Conservation (phyloP, 1,284 basidiomycete genomes). For the Ganoderma multipileum region DNA sequence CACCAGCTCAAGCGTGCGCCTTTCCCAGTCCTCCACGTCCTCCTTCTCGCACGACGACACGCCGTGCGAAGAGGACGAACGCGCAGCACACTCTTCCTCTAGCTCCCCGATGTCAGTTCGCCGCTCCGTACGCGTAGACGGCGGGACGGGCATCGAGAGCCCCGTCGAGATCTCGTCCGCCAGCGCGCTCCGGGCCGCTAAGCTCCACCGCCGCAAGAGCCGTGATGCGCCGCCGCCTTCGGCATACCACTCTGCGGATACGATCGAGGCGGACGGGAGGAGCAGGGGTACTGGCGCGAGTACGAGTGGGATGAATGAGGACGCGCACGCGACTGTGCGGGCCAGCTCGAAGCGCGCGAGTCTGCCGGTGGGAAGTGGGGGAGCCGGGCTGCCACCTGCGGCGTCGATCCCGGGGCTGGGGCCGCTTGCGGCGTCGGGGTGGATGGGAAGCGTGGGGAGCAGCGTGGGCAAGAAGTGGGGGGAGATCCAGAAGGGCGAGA, state of each 20-base stretch:
- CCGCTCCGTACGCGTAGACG: conserved; percentile 25
- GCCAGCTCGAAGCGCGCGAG: conserved; percentile 32
- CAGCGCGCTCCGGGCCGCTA: conserved; percentile 29
- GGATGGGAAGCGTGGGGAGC: conserved; percentile 56
- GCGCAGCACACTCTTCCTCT: conserved; percentile 29
- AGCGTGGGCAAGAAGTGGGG: conserved; percentile 64
- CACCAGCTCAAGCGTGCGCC: conserved; percentile 39
- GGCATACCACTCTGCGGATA: conserved; percentile 10
- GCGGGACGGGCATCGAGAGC: conserved; percentile 29
- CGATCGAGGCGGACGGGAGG: conserved; percentile 7
- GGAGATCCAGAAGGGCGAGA: conserved; percentile 59
- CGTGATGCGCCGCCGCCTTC: conserved; percentile 33
- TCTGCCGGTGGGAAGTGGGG: conserved; percentile 15
- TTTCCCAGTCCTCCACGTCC: conserved; percentile 53
- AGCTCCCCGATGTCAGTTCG: neutral
- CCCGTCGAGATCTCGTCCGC: conserved; percentile 33
- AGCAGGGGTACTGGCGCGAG: neutral
- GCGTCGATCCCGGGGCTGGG: conserved; percentile 43
- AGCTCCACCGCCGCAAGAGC: conserved; percentile 40
- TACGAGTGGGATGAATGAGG: neutral
- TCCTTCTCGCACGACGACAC: conserved; percentile 48
- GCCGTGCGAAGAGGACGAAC: conserved; percentile 38
- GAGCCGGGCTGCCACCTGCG: conserved; percentile 36
- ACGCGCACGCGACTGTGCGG: conserved; percentile 21
- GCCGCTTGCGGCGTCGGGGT: conserved; percentile 41